These are phyloP conservation scores for Amanita fuliginea DNA, from an alignment of 768 basidiomycete species.

Conservation along the genomic window DNA sequence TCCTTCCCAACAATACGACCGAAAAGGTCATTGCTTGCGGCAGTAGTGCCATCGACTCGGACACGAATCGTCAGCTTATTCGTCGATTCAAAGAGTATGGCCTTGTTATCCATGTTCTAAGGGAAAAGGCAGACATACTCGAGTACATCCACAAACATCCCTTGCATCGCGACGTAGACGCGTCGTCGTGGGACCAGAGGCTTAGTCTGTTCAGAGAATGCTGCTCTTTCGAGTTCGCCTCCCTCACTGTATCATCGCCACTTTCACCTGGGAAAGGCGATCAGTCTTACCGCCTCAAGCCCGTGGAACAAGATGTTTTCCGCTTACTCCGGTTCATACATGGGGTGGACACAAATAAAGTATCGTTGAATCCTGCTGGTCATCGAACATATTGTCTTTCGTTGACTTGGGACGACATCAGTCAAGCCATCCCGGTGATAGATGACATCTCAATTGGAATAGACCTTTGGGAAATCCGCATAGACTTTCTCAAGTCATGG, in stretches of 20 bases:
- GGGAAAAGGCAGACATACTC: constrained; percentile 59
- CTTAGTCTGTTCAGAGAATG: constrained; percentile 56
- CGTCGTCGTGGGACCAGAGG: constrained; percentile 53
- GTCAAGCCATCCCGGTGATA: constrained; percentile 40
- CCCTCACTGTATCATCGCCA: constrained; percentile 29
- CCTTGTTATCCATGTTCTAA: constrained; percentile 63
- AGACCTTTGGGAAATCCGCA: constrained; percentile 68
- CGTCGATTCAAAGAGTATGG: constrained; percentile 37
- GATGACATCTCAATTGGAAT: constrained; percentile 52
- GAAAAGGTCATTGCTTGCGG: constrained; percentile 62
- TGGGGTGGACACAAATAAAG: constrained; percentile 42
- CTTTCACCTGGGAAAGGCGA: constrained; percentile 12
- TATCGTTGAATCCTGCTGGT: constrained; percentile 20
- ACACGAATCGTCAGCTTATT: constrained; percentile 48
- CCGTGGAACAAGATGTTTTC: constrained; percentile 38
- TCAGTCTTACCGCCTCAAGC: constrained; percentile 14
- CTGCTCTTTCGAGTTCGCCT: constrained; percentile 58
- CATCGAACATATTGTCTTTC: constrained; percentile 61
- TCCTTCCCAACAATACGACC: constrained; percentile 39
- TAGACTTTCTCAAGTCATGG: constrained; percentile 49
- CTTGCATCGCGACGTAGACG: constrained; percentile 32
- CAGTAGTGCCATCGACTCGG: constrained; percentile 66
- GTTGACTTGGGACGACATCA: constrained; percentile 63
- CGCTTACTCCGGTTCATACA: constrained; percentile 67
- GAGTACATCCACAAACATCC: constrained; percentile 36